These are phyloP conservation scores for Pseudomassariella vexata DNA, from an alignment of 2,329 filamentous ascomycete species.

Conservation along the genomic window DNA sequence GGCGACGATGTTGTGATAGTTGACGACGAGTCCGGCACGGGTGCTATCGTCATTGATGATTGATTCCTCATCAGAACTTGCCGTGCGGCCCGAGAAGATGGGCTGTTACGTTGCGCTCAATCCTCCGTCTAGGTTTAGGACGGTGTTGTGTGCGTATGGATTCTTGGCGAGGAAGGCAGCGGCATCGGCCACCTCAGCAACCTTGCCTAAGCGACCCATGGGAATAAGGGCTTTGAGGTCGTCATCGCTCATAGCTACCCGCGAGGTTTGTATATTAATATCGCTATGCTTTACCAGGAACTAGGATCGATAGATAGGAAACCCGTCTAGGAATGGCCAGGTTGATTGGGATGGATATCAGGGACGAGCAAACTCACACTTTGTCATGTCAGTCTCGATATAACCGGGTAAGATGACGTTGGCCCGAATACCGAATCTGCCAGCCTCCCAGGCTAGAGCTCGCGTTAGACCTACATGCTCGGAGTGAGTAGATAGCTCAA, in stretches of 20 bases:
- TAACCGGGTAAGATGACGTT: slow-evolving; percentile 82
- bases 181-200: slow-evolving; percentile 74
- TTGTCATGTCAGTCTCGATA: slow-evolving; percentile 75
- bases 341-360: slow-evolving; percentile 1
- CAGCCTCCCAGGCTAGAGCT: slow-evolving; percentile 58
- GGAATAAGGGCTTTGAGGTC: slow-evolving; percentile 51
- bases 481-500: slow-evolving; percentile 8
- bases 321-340: slow-evolving; percentile 1
- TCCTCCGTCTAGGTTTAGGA: slow-evolving; percentile 81
- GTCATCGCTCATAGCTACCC: slow-evolving; percentile 19
- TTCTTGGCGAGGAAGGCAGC: slow-evolving; percentile 73
- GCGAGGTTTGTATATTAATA: slow-evolving; percentile 30
- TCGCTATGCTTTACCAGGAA: slow-evolving; percentile 8
- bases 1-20: slow-evolving; percentile 43
- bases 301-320: slow-evolving; percentile 7
- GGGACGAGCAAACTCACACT: slow-evolving; percentile 42
- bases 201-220: slow-evolving; percentile 57
- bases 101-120: slow-evolving; percentile 57
- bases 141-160: slow-evolving; percentile 79
- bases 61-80: slow-evolving; percentile 23
- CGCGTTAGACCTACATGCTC: slow-evolving; percentile 57
- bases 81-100: slow-evolving; percentile 2
- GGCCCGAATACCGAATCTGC: slow-evolving; percentile 58
- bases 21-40: slow-evolving; percentile 43
- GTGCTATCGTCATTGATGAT: slow-evolving; percentile 63